Evolutionary conservation across 371 early-diverging fungal species (phyloP), one percentile per base, ranked within the genome.

Genomic region (Quaeritorhiza haematococci): DNA sequence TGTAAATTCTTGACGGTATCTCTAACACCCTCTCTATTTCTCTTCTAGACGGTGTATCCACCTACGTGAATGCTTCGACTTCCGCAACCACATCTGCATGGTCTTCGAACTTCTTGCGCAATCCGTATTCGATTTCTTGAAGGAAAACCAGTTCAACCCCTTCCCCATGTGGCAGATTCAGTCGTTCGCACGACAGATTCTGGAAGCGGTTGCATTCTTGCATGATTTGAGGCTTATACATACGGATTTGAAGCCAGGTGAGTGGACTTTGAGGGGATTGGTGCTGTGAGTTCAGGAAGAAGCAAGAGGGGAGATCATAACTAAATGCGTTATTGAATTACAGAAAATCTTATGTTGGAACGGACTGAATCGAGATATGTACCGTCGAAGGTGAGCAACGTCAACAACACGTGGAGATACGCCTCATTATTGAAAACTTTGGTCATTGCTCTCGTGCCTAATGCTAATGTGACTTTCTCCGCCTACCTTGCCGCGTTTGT

Each of bases 201-300:
- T 92, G 27, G 76, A 75, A 1, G 84, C 88, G 41, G 88, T 92
- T 10, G 82, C 82, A 53, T 91, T 91, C 68, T 53, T 94, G 49
- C 98, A 97, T 66, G 81, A 82, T 28, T 65, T 89, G 35, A 74
- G 83, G 26, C 67, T 97, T 26, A 82, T 93, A 42, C 94, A 96
- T 69, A 94, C 95, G 0, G 97, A 96, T 67, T 68, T 96, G 53
- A 96, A 96, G 63, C 96, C 96, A 15, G 94, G 93, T 64, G 90
- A 88, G 62, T 3, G 13, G n/a, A 1, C 0, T 41, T 41, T 19
- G n/a, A n/a, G n/a, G n/a, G n/a, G n/a, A n/a, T n/a, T n/a, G n/a
- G n/a, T n/a, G n/a, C n/a, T n/a, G n/a, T n/a, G n/a, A n/a, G n/a
- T n/a, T n/a, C n/a, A n/a, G n/a, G n/a, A n/a, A n/a, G n/a, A n/a